Evolutionary conservation across 306 rosid genomes (phyloP).

Genomic region (Hippophae rhamnoides): DNA sequence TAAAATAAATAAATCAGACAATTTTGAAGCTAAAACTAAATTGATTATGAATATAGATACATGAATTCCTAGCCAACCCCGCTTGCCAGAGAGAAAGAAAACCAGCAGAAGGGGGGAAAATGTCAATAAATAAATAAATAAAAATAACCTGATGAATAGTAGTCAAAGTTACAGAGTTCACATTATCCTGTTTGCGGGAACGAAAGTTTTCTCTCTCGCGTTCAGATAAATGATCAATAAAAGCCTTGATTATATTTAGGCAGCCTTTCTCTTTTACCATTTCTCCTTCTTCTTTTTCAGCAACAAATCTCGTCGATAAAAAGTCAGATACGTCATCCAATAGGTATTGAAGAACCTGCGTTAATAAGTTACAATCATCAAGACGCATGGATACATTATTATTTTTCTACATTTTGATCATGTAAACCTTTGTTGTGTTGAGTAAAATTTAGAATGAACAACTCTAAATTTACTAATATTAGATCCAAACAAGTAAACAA

Average conservation of each 20-base stretch:
- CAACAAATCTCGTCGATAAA: slow-evolving; percentile 44
- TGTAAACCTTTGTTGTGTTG: too few species aligned
- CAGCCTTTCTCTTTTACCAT: slow-evolving; percentile 51
- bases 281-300: slow-evolving; percentile 36
- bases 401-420: too few species aligned
- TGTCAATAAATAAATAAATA: too few species aligned
- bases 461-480: too few species aligned
- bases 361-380: slow-evolving; percentile 16
- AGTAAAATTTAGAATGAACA: too few species aligned
- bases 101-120: neutral
- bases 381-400: too few species aligned
- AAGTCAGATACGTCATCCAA: slow-evolving; percentile 84
- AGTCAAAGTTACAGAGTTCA: slow-evolving; percentile 71
- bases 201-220: slow-evolving; percentile 72
- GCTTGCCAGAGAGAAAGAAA: neutral
- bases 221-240: slow-evolving; percentile 60
- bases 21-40: neutral
- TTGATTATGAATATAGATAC: neutral
- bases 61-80: neutral
- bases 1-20: neutral
- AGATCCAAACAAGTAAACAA: too few species aligned
- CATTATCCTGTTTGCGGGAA: slow-evolving; percentile 57
- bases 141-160: slow-evolving; percentile 86
- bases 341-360: slow-evolving; percentile 81
- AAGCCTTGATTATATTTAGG: slow-evolving; percentile 39